Base-by-base conservation (phyloP, 2,329 filamentous ascomycete species). In the Hypoxylon sp. region DNA sequence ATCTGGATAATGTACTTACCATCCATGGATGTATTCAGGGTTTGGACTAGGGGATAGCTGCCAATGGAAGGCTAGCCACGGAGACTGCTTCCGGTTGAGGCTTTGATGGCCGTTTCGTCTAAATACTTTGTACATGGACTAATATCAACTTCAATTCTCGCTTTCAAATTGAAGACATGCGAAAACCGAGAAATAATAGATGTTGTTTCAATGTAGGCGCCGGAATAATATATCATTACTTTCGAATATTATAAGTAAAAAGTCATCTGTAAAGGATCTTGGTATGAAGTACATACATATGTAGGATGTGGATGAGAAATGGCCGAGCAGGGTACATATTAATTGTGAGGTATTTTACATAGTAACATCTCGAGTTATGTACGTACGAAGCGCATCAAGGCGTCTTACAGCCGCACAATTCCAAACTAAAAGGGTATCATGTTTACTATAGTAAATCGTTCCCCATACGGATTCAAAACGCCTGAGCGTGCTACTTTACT, bases 91-190 rank as follows among this genome's bases (percentile, higher is more conserved):
- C 67, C 67, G 57, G 32, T 70, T 65, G 55, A 25, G 60, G 64
- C 56, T 57, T 56, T 56, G 32, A 67, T 25, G 53, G 43, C 60
- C 67, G 64, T 67, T 67, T 70, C 64, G 67, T 65, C 5, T 67
- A 59, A 57, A 64, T 49, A 50, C 23, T 34, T 28, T 52, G 28
- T 21, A 30, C 45, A 45, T 13, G 45, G 36, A 43, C n/a, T 14
- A 32, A 52, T 45, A 32, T 30, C 23, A 45, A 60, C 57, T 10
- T 60, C 17, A 49, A 43, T 25, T 5, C 11, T 52, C n/a, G 11
- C n/a, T 34, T 53, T 46, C 36, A 19, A 53, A 17, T 34, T 60
- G 17, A 45, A 50, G 17, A 32, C 43, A 43, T 60, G 41, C 60
- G 30, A 59, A 45, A 28, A 19, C 5, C 32, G 14, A 11, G 28